phyloP scores from a whole-genome alignment of 352 stramenopile genomes.

The Aphanomyces invadans region DNA sequence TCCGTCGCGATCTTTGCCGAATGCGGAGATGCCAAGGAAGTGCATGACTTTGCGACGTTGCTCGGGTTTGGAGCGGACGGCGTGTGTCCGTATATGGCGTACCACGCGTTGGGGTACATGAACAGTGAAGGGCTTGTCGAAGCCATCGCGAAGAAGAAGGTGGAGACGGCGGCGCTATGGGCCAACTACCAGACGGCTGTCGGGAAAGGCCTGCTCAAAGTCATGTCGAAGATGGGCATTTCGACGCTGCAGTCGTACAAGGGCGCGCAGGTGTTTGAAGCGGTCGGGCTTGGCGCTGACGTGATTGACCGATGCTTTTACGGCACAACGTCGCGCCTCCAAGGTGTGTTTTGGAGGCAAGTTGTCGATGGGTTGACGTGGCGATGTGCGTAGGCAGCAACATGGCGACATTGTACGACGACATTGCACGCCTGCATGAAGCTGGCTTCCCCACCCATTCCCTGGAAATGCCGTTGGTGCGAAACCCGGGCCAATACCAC shows the following conservation, averaged over 20 bases:
- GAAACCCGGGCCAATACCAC: slow-evolving; percentile 94
- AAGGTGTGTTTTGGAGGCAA: slow-evolving; percentile 38
- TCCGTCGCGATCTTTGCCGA: slow-evolving; percentile 90
- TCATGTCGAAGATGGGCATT: slow-evolving; percentile 96
- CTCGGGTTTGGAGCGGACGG: slow-evolving; percentile 93
- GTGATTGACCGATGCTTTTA: slow-evolving; percentile 87
- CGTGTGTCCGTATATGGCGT: slow-evolving; percentile 93
- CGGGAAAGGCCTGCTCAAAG: slow-evolving; percentile 63
- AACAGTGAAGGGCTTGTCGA: slow-evolving; percentile 85
- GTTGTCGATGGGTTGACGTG: not conserved
- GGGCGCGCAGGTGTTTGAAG: slow-evolving; percentile 95
- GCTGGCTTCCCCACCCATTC: slow-evolving; percentile 78
- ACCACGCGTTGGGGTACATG: slow-evolving; percentile 93
- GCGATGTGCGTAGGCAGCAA: slow-evolving; percentile 51
- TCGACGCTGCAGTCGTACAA: slow-evolving; percentile 93
- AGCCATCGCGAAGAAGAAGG: slow-evolving; percentile 43
- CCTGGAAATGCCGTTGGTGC: slow-evolving; percentile 78
- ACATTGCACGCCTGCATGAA: slow-evolving; percentile 90
- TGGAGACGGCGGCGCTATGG: slow-evolving; percentile 52
- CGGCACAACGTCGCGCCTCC: slow-evolving; percentile 85
- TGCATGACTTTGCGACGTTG: slow-evolving; percentile 93
- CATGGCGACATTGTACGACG: slow-evolving; percentile 92
- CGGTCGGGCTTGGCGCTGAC: slow-evolving; percentile 88
- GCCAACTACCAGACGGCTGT: slow-evolving; percentile 59
- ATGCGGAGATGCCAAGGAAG: slow-evolving; percentile 92